A percentile compares a stretch with the other conserved stretches of the same genome.
Evolutionary conservation across 352 stramenopile genomes (phyloP).

Genomic region (Globisporangium recalcitrans): DNA sequence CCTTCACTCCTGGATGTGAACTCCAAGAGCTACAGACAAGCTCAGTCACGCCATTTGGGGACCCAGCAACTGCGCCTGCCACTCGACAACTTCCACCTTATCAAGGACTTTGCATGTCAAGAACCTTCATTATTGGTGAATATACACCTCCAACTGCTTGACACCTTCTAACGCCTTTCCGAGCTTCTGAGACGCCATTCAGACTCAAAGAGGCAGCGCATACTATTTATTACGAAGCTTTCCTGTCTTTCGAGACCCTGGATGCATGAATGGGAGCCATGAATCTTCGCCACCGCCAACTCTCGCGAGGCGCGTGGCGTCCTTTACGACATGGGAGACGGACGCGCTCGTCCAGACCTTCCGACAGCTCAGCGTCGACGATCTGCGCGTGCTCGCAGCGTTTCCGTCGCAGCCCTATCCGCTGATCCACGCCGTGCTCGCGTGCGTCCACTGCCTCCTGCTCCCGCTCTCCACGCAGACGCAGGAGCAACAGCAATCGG

Average conservation of each 20-base stretch:
- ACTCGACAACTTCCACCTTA: too few species aligned
- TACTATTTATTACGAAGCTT: neutral
- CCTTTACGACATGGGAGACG: conserved; percentile 1
- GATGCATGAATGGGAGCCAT: conserved; percentile 6
- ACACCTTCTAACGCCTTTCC: too few species aligned
- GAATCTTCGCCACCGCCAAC: neutral
- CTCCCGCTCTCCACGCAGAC: conserved; percentile 28
- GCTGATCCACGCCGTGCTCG: conserved; percentile 33
- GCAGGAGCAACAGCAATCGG: conserved; percentile 6
- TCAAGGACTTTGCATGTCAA: too few species aligned
- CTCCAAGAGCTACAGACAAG: too few species aligned
- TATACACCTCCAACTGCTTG: too few species aligned
- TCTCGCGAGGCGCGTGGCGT: neutral
- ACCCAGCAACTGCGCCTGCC: too few species aligned
- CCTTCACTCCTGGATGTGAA: too few species aligned
- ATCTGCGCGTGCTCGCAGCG: conserved; percentile 37
- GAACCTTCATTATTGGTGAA: too few species aligned
- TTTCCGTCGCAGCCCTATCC: conserved; percentile 39
- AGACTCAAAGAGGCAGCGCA: too few species aligned
- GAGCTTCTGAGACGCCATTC: too few species aligned
- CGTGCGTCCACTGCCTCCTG: conserved; percentile 34
- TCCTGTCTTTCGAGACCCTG: neutral
- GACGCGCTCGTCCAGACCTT: conserved; percentile 20
- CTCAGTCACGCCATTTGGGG: too few species aligned
- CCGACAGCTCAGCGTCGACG: conserved; percentile 28